phyloP scores from a whole-genome alignment of 2,329 filamentous ascomycete genomes.

The Cephalotrichum gorgonifer region DNA sequence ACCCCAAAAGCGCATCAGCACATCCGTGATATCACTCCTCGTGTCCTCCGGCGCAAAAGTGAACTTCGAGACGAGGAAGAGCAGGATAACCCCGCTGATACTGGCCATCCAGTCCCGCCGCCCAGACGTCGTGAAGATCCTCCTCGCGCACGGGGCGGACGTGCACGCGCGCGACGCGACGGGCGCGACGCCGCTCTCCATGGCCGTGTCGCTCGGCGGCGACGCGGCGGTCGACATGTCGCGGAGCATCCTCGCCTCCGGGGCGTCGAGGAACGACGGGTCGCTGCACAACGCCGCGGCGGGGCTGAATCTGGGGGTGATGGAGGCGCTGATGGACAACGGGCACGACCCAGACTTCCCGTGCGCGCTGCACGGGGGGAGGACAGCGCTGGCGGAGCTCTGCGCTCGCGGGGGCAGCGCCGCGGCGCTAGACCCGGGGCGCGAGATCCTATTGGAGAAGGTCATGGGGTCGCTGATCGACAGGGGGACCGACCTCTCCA shows the following conservation, averaged over 20 bases:
- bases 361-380: constrained; percentile 49
- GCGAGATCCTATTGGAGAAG: constrained; percentile 44
- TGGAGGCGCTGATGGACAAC: constrained; percentile 45
- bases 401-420: constrained; percentile 42
- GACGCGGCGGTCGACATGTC: constrained; percentile 43
- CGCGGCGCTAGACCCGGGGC: constrained; percentile 29
- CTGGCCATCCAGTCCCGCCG: constrained; percentile 45
- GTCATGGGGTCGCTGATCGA: constrained; percentile 46
- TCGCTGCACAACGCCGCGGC: constrained; percentile 56
- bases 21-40: constrained; percentile 44
- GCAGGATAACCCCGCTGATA: constrained; percentile 47
- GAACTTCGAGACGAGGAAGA: constrained; percentile 40
- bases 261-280: constrained; percentile 51
- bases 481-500: constrained; percentile 43
- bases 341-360: constrained; percentile 57
- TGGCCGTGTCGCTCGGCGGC: constrained; percentile 46
- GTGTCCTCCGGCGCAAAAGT: constrained; percentile 45
- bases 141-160: constrained; percentile 49
- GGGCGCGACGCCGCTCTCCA: constrained; percentile 48
- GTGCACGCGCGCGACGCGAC: constrained; percentile 39
- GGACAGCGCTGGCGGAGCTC: constrained; percentile 53
- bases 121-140: constrained; percentile 43
- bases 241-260: constrained; percentile 41
- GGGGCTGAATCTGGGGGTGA: constrained; percentile 44
- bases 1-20: constrained; percentile 52